phyloP scores from a whole-genome alignment of 1,139 yeast genomes.

The Pichia sp. region DNA sequence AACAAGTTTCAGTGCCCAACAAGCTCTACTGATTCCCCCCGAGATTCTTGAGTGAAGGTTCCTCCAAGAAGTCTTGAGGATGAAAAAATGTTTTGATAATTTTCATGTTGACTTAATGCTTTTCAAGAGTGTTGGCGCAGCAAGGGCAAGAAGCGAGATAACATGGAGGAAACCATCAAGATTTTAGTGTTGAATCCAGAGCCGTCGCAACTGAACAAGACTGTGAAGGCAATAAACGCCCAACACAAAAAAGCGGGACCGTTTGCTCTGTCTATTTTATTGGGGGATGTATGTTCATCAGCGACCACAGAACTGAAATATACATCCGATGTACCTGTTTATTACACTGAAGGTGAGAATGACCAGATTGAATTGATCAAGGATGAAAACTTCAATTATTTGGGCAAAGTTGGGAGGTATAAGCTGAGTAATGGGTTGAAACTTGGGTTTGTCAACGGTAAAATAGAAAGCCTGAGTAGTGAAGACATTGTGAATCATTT shows the following conservation, averaged over 20 bases:
- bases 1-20: too few relatives aligned
- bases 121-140: too few relatives aligned
- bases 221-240: constrained; percentile 39
- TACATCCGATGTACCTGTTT: constrained; percentile 15
- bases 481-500: constrained; percentile 17
- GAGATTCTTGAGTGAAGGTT: too few relatives aligned
- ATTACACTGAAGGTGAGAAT: constrained; percentile 15
- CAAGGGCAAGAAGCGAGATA: neutral
- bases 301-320: neutral
- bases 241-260: constrained; percentile 56
- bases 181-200: constrained; percentile 42
- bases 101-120: too few relatives aligned
- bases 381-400: constrained; percentile 3
- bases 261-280: constrained; percentile 44
- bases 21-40: too few relatives aligned
- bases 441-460: constrained; percentile 35
- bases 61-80: too few relatives aligned
- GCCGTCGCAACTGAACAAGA: constrained; percentile 31
- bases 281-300: constrained; percentile 37
- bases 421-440: constrained; percentile 37
- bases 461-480: constrained; percentile 13
- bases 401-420: constrained; percentile 31
- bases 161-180: constrained; percentile 1
- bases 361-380: neutral
- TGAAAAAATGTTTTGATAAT: too few relatives aligned